phyloP scores from a whole-genome alignment of 2,329 filamentous ascomycete genomes.

The Chlorencoelia australis region DNA sequence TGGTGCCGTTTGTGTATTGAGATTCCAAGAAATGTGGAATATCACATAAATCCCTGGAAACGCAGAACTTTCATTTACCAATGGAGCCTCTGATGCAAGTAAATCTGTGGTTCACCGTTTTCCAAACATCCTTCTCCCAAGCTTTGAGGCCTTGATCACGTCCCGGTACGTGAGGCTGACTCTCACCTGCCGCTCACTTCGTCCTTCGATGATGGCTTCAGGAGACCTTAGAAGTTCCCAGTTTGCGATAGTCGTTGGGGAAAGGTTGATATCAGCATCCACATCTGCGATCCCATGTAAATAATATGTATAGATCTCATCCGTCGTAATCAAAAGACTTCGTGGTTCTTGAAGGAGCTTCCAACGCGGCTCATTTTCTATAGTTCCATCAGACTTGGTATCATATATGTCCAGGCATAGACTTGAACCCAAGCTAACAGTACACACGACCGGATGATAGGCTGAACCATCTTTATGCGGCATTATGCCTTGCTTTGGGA shows the following conservation, averaged over 20 bases:
- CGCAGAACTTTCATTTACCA: too few relatives aligned
- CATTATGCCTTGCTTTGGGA: slow-evolving; percentile 86
- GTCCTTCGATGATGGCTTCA: slow-evolving; percentile 38
- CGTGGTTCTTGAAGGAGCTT: slow-evolving; percentile 73
- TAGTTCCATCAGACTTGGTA: slow-evolving; percentile 49
- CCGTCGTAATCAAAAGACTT: slow-evolving; percentile 66
- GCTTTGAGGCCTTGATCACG: slow-evolving; percentile 69
- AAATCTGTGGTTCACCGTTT: slow-evolving; percentile 19
- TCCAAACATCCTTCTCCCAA: slow-evolving; percentile 54
- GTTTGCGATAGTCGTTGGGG: slow-evolving; percentile 53
- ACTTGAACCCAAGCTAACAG: slow-evolving; percentile 71
- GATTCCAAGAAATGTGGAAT: not conserved
- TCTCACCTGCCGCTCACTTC: slow-evolving; percentile 47
- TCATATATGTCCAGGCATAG: slow-evolving; percentile 70
- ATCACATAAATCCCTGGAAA: not conserved
- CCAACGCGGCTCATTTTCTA: slow-evolving; percentile 41
- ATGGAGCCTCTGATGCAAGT: too few relatives aligned
- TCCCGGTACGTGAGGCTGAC: slow-evolving; percentile 76
- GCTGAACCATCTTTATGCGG: slow-evolving; percentile 87
- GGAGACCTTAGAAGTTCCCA: slow-evolving; percentile 54
- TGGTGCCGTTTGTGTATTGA: slow-evolving; percentile 62
- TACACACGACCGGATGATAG: slow-evolving; percentile 82
- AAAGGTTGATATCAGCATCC: slow-evolving; percentile 55
- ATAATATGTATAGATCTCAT: slow-evolving; percentile 56
- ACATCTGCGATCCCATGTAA: slow-evolving; percentile 66